Evolutionary conservation across 83 land plant species (phyloP), one percentile per base, ranked within the genome.

Genomic region (Diphasiastrum complanatum): DNA sequence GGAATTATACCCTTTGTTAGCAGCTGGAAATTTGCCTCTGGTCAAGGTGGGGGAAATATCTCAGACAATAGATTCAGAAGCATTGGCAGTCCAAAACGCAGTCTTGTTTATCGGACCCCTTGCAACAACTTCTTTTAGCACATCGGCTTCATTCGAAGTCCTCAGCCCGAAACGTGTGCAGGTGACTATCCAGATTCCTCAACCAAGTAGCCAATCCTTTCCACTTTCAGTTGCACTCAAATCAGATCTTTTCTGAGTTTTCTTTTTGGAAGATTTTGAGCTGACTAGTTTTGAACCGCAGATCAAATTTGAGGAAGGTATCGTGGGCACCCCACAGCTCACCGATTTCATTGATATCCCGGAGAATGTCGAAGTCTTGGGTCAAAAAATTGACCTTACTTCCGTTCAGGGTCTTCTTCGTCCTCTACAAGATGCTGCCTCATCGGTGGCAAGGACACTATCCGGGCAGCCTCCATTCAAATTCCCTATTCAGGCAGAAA

Each of bases 291-390:
- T 33, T 47, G 47, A 57, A 26, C 23, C 45, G 12, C 78, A 85
- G 89, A 85, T 85, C 22, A 65, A 76, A 55, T 85, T 85, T 45
- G 77, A 82, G 46, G 89, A 83, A 63, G 86, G 86, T 12, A 67
- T 60, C 11, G 46, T 85, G 1, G 69, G 70, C 29, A 85, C 89
- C 10, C 89, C 89, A 37, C 78, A 81, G 46, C 73, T 85, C 35
- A 73, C 76, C 32, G 63, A 80, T 20, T 69, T 49, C 38, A 24
- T 82, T 19, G 61, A 70, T 45, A 64, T 85, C 11, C 89, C 89
- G 5, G 71, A 63, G 43, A 68, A 72, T n/a, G 26, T 85, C 1
- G 76, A 79, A 20, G n/a, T 85, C 11, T 77, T 79, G 47, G 85
- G 85, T 22, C 82, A 78, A 64, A 73, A 76, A 30, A 74, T 85